These are phyloP conservation scores for Arabidopsis hybrid DNA, from an alignment of 441 rosid species.

Conservation along the genomic window DNA sequence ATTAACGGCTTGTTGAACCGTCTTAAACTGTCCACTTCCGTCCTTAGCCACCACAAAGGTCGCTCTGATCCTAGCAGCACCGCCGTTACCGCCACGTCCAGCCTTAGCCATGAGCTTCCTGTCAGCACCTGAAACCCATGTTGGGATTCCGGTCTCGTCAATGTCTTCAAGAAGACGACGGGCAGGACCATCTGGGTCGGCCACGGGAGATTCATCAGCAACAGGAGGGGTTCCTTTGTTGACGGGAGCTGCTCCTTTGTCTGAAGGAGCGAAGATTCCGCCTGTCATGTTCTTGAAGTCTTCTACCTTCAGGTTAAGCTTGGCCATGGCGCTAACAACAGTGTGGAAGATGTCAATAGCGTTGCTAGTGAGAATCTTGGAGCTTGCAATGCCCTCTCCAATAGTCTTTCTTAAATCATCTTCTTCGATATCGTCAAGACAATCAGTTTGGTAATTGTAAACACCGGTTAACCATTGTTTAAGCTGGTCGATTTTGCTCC, in stretches of 20 bases:
- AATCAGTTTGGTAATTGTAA: conserved; percentile 63
- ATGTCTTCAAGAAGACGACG: conserved; percentile 49
- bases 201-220: conserved; percentile 26
- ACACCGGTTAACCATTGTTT: conserved; percentile 72
- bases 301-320: conserved; percentile 32
- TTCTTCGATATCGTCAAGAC: conserved; percentile 68
- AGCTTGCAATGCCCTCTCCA: conserved; percentile 43
- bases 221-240: conserved; percentile 25
- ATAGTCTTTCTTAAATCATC: conserved; percentile 44
- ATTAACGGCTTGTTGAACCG: conserved; percentile 50
- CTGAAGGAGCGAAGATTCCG: conserved; percentile 30
- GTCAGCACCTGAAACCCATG: conserved; percentile 57
- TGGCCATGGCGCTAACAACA: conserved; percentile 53
- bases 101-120: conserved; percentile 61
- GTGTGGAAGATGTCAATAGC: conserved; percentile 52
- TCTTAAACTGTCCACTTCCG: conserved; percentile 59
- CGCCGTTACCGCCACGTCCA: conserved; percentile 51
- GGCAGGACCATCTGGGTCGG: conserved; percentile 46
- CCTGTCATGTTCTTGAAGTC: conserved; percentile 39
- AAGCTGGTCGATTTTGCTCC: conserved; percentile 53
- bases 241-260: conserved; percentile 28
- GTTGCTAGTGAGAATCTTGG: conserved; percentile 61
- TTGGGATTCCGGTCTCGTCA: conserved; percentile 46
- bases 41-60: conserved; percentile 61
- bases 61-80: conserved; percentile 38